Evolutionary conservation across 2,329 filamentous ascomycete species (phyloP).

Genomic region (Drechslerella dactyloides): DNA sequence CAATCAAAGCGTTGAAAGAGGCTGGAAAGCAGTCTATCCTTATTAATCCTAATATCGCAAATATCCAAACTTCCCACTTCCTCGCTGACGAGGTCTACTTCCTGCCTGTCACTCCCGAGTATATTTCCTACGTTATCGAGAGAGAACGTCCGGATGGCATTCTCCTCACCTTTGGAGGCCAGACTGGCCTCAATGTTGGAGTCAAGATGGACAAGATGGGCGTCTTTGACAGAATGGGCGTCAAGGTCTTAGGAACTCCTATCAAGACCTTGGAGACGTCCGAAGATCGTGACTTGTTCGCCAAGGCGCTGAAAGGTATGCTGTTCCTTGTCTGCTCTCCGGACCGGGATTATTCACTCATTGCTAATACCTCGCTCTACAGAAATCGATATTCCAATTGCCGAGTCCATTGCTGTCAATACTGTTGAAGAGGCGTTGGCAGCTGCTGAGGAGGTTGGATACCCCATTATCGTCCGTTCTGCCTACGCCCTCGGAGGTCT

Average conservation of each 20-base stretch:
- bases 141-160: constrained; percentile 94
- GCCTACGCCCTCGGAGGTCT: constrained; percentile 96
- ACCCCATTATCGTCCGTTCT: constrained; percentile 96
- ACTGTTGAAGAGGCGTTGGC: constrained; percentile 91
- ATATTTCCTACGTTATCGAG: constrained; percentile 96
- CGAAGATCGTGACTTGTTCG: constrained; percentile 94
- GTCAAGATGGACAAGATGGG: constrained; percentile 97
- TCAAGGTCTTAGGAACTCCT: constrained; percentile 93
- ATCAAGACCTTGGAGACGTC: constrained; percentile 91
- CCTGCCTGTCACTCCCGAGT: constrained; percentile 95
- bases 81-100: constrained; percentile 98
- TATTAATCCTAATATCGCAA: constrained; percentile 98
- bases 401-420: constrained; percentile 89
- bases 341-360: background rate
- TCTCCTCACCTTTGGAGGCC: constrained; percentile 94
- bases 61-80: constrained; percentile 95
- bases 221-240: constrained; percentile 91
- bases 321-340: no score
- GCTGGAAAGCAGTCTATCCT: constrained; percentile 88
- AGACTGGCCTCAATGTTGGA: constrained; percentile 95
- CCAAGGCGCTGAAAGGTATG: constrained; percentile 77
- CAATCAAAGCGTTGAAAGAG: constrained; percentile 95
- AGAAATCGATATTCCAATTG: constrained; percentile 96
- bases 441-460: constrained; percentile 84
- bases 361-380: constrained; percentile 15